These are phyloP conservation scores for Aspergillus texensis DNA, from an alignment of 2,329 filamentous ascomycete genomes.

Conservation along the genomic window DNA sequence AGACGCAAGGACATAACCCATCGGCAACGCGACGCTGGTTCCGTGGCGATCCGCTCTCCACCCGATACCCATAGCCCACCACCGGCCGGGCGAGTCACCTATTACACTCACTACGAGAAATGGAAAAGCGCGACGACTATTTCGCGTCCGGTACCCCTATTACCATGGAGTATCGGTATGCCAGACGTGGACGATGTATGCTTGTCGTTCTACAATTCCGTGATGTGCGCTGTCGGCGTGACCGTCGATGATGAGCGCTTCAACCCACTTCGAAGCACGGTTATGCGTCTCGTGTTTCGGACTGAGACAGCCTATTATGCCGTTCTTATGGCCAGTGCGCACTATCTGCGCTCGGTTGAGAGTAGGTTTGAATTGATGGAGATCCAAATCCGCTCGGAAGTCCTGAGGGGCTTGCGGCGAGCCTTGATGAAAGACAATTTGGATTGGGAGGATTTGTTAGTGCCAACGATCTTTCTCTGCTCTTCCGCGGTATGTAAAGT, in stretches of 20 bases:
- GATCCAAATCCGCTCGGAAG: background rate
- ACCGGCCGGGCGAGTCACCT: background rate
- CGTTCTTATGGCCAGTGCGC: slow-evolving; percentile 11
- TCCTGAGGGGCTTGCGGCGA: slow-evolving; percentile 5
- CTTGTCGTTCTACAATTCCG: slow-evolving; percentile 6
- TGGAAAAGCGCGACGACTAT: background rate
- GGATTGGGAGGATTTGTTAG: slow-evolving; percentile 6
- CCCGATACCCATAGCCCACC: background rate
- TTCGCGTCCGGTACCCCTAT: background rate
- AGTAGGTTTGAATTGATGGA: slow-evolving; percentile 1
- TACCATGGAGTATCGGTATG: background rate
- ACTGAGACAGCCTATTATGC: slow-evolving; percentile 10
- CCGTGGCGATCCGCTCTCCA: background rate
- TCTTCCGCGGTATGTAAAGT: background rate
- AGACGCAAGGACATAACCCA: background rate
- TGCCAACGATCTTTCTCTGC: slow-evolving; percentile 12
- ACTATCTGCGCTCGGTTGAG: slow-evolving; percentile 6
- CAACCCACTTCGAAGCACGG: slow-evolving; percentile 10
- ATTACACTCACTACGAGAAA: background rate
- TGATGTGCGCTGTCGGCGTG: slow-evolving; percentile 12
- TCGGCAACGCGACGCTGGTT: background rate
- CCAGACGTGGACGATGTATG: slow-evolving; percentile 4
- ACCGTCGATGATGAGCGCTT: slow-evolving; percentile 8
- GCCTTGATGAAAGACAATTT: slow-evolving; percentile 1
- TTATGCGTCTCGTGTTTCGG: slow-evolving; percentile 11